phyloP scores from a whole-genome alignment of 1,284 basidiomycete genomes.

The Ceratobasidium sp. region DNA sequence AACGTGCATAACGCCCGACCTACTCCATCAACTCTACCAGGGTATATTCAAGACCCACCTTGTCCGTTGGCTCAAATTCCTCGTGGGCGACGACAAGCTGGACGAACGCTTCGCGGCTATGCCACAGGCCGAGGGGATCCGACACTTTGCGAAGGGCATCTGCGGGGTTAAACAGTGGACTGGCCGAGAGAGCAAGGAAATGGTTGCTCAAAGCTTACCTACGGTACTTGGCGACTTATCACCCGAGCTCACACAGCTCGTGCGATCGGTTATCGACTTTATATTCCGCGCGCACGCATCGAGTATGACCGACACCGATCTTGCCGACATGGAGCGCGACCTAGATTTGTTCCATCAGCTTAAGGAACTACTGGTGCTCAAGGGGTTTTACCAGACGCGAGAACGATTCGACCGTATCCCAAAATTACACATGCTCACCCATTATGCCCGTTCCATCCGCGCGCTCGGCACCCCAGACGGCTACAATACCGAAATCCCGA shows the following conservation, averaged over 20 bases:
- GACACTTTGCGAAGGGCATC: slow-evolving; percentile 8
- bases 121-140: not conserved
- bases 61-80: not conserved
- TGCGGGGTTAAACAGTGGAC: slow-evolving; percentile 52
- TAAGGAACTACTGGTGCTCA: not conserved
- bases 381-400: not conserved
- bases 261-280: slow-evolving; percentile 6
- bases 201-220: slow-evolving; percentile 51
- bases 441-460: slow-evolving; percentile 36
- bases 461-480: slow-evolving; percentile 41
- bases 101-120: not conserved
- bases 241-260: not conserved
- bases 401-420: slow-evolving; percentile 11
- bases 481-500: slow-evolving; percentile 46
- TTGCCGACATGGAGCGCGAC: not conserved
- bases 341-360: slow-evolving; percentile 6
- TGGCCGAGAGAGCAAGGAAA: slow-evolving; percentile 55
- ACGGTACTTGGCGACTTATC: not conserved
- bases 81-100: not conserved
- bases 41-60: slow-evolving; percentile 34
- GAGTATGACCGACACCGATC: slow-evolving; percentile 15
- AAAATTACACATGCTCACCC: slow-evolving; percentile 39
- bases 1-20: slow-evolving; percentile 45
- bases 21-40: slow-evolving; percentile 48
- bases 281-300: slow-evolving; percentile 4